Evolutionary conservation across 2,329 filamentous ascomycete species (phyloP), one percentile per base, ranked within the genome.

Genomic region (Xylaria digitata): DNA sequence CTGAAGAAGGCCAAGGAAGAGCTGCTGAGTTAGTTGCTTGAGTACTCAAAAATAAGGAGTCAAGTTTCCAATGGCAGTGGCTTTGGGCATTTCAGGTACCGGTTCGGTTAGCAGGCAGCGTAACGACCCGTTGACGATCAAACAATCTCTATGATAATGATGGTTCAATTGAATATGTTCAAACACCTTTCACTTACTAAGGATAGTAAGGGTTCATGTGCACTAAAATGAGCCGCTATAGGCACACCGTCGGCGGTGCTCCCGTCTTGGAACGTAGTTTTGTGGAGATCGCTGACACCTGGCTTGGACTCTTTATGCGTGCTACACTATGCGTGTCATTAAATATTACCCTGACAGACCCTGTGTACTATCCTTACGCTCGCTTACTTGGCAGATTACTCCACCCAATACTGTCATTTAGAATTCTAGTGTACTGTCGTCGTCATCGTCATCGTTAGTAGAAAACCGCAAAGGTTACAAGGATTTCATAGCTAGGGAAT

Each of bases 1-100:
- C 66, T 80, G 1, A 73, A 79, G 72, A 78, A 79, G 69, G 72
- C 71, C n/a, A 78, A 78, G 71, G 75, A 75, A 21, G 55, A 71
- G 64, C 69, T 73, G 6, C 45, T 73, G 56, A 52, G 50, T 13
- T 46, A 32, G 6, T 3, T 37, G 32, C 32, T 34, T 58, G 17
- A 61, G 9, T 50, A 30, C 8, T 2, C 23, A 17, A 42, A 48
- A 8, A n/a, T 65, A 63, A 23, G 42, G 50, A 13, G 23, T 9
- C 17, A 21, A 2, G 15, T 50, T 34, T 40, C 17, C 1, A 26
- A 32, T 45, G 45, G 26, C 8, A n/a, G 19, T 54, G 23, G 23
- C 26, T 23, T 32, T 40, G 11, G 13, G 46, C 21, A 26, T 32
- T 45, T 48, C 30, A 52, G 43, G 17, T 45, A 49, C 19, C 8